These are phyloP conservation scores for Alternaria ventricosa DNA, from an alignment of 2,329 filamentous ascomycete species.

Conservation along the genomic window DNA sequence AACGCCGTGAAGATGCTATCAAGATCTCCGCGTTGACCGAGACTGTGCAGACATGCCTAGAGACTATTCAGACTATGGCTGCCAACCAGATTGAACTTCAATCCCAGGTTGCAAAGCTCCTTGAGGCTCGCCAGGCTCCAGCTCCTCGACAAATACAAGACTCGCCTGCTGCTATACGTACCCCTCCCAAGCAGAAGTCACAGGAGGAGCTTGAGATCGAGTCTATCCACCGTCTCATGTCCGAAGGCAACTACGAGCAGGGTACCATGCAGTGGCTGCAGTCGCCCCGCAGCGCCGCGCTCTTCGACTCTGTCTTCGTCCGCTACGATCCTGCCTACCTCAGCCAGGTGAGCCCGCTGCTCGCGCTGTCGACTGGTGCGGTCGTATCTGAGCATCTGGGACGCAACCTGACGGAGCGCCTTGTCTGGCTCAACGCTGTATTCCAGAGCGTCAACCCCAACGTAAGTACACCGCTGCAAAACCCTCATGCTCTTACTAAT, in stretches of 20 bases:
- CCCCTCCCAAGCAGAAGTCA: slow-evolving; percentile 53
- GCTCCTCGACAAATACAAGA: slow-evolving; percentile 8
- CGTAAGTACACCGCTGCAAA: slow-evolving; percentile 48
- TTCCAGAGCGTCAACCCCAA: slow-evolving; percentile 61
- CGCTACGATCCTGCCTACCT: slow-evolving; percentile 64
- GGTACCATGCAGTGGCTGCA: slow-evolving; percentile 66
- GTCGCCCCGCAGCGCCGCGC: slow-evolving; percentile 62
- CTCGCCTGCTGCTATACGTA: slow-evolving; percentile 43
- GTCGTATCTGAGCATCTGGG: slow-evolving; percentile 65
- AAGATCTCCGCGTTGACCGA: slow-evolving; percentile 78
- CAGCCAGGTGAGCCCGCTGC: slow-evolving; percentile 61
- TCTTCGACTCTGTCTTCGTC: slow-evolving; percentile 69
- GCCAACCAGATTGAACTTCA: slow-evolving; percentile 73
- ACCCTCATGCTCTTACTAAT: slow-evolving; percentile 20
- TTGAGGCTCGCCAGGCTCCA: slow-evolving; percentile 41
- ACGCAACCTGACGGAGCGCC: slow-evolving; percentile 60
- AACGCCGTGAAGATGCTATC: slow-evolving; percentile 61
- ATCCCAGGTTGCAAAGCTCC: slow-evolving; percentile 56
- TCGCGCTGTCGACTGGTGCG: slow-evolving; percentile 66
- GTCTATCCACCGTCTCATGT: slow-evolving; percentile 68
- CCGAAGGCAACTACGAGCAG: slow-evolving; percentile 58
- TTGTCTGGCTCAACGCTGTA: slow-evolving; percentile 65
- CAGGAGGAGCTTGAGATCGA: slow-evolving; percentile 65
- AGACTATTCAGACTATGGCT: slow-evolving; percentile 74
- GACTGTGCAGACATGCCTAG: slow-evolving; percentile 69